phyloP scores from a whole-genome alignment of 1,284 basidiomycete species.

The Pholiota adiposa region DNA sequence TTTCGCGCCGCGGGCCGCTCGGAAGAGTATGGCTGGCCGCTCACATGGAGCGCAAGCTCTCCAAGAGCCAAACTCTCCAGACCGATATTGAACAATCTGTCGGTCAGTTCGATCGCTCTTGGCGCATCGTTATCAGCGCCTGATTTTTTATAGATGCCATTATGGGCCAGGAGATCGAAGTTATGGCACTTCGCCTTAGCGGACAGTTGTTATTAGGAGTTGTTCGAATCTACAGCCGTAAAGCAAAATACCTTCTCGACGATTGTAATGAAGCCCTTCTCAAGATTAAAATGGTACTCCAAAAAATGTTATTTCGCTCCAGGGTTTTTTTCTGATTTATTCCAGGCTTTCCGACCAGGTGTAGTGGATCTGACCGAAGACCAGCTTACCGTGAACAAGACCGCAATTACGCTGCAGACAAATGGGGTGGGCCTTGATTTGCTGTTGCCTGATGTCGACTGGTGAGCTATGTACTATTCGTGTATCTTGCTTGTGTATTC shows the following conservation, averaged over 20 bases:
- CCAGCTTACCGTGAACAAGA: conserved; percentile 85
- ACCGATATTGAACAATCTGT: conserved; percentile 95
- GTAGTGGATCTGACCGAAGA: conserved; percentile 95
- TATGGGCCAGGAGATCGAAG: conserved; percentile 84
- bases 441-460: conserved; percentile 81
- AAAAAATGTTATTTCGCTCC: neutral
- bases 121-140: neutral
- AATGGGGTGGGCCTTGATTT: conserved; percentile 78
- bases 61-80: conserved; percentile 92
- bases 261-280: conserved; percentile 96
- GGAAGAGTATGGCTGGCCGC: conserved; percentile 99
- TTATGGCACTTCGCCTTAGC: conserved; percentile 93
- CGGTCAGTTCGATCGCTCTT: conserved; percentile 55
- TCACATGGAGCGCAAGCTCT: conserved; percentile 97
- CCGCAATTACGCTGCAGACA: conserved; percentile 84
- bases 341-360: conserved; percentile 89
- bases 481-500: neutral
- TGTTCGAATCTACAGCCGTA: conserved; percentile 95
- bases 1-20: conserved; percentile 91
- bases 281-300: conserved; percentile 89
- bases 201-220: conserved; percentile 96
- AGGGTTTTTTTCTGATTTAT: conserved; percentile 11
- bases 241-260: conserved; percentile 96
- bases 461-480: conserved; percentile 45
- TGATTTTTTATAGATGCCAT: conserved; percentile 70